Percentiles rank a stretch among this genome's conserved stretches.
Evolutionary conservation across 163 green algal genomes (phyloP).

Genomic region (Trebouxiophyceae sp.): DNA sequence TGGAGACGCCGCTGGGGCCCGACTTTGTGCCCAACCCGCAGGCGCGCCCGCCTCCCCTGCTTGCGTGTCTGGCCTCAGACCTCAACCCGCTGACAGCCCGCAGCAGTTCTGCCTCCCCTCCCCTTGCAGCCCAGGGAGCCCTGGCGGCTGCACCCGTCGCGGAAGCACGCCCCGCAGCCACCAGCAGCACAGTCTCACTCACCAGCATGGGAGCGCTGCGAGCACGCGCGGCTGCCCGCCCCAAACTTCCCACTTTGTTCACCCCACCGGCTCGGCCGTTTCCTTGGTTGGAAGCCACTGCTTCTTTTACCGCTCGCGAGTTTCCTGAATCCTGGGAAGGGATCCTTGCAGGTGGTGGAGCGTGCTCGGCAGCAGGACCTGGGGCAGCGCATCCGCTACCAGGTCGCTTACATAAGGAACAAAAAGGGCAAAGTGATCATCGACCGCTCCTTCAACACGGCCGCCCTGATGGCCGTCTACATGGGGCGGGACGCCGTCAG

Average conservation of each 20-base stretch:
- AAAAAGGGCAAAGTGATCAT: constrained; percentile 36
- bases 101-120: too few relatives aligned
- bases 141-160: too few relatives aligned
- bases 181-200: constrained; percentile 9
- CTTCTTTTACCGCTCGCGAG: not conserved
- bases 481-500: constrained; percentile 9
- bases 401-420: constrained; percentile 44
- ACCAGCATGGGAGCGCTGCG: not conserved
- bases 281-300: too few relatives aligned
- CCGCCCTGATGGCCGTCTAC: constrained; percentile 56
- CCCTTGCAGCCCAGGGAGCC: too few relatives aligned
- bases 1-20: constrained; percentile 54
- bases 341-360: constrained; percentile 31
- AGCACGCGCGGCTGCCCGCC: too few relatives aligned
- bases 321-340: not conserved
- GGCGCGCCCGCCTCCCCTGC: too few relatives aligned
- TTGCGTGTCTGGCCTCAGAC: too few relatives aligned
- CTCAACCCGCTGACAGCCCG: too few relatives aligned
- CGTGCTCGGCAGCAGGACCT: constrained; percentile 47
- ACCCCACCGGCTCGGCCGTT: too few relatives aligned
- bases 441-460: constrained; percentile 66
- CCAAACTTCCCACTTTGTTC: too few relatives aligned
- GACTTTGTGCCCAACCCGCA: constrained; percentile 47
- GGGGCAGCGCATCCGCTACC: constrained; percentile 31
- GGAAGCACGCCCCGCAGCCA: too few relatives aligned